Percentiles rank a stretch among this genome's conserved stretches.
Conservation (phyloP, 371 early-diverging fungal genomes). For the Cokeromyces recurvatus region DNA sequence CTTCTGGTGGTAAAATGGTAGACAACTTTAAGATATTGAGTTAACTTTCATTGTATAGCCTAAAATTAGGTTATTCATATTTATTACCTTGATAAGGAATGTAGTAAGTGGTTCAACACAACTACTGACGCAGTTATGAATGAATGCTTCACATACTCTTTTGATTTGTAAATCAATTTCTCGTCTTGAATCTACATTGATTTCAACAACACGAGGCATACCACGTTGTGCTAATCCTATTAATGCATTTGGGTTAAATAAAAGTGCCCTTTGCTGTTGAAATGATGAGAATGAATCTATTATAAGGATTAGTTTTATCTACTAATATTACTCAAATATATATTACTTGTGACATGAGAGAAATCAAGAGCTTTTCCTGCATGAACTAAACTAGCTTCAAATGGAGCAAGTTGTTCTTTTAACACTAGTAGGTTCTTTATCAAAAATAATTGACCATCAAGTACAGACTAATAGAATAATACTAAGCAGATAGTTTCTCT, state of each 20-base stretch:
- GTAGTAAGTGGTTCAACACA: slow-evolving; percentile 62
- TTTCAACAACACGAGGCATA: slow-evolving; percentile 57
- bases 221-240: slow-evolving; percentile 55
- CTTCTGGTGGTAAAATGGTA: slow-evolving; percentile 14
- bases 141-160: slow-evolving; percentile 72
- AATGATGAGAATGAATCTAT: slow-evolving; percentile 36
- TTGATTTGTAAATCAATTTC: slow-evolving; percentile 72
- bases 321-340: too few species aligned
- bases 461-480: slow-evolving; percentile 36
- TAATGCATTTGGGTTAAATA: slow-evolving; percentile 42
- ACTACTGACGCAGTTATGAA: slow-evolving; percentile 57
- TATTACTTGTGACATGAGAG: slow-evolving; percentile 49
- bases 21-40: slow-evolving; percentile 14
- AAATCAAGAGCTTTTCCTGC: slow-evolving; percentile 69
- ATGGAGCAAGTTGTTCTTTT: slow-evolving; percentile 76
- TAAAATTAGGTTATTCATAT: too few species aligned
- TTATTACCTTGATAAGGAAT: slow-evolving; percentile 65
- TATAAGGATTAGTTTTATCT: too few species aligned
- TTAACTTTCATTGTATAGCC: too few species aligned
- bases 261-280: slow-evolving; percentile 35
- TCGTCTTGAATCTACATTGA: slow-evolving; percentile 50
- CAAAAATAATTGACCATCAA: slow-evolving; percentile 76
- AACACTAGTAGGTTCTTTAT: slow-evolving; percentile 78
- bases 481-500: too few species aligned
- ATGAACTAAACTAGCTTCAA: slow-evolving; percentile 70